Conservation (phyloP, 2,329 filamentous ascomycete species). For the Xylariomycetidae sp. region DNA sequence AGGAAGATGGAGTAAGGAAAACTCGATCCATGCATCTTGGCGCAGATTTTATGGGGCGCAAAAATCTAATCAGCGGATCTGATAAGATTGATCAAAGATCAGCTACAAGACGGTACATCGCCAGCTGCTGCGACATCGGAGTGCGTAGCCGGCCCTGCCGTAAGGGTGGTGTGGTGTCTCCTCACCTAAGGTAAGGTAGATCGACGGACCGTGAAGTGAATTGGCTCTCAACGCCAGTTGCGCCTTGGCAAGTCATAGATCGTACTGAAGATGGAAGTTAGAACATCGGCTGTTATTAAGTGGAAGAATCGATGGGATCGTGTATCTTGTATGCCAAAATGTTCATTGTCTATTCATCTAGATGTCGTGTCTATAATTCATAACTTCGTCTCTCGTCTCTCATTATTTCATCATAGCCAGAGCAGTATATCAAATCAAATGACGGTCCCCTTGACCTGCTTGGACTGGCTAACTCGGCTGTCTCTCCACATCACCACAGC, state of each 20-base stretch:
- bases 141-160: no score
- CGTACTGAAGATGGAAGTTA: no score
- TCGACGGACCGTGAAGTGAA: no score
- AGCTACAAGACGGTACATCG: conserved; percentile 10
- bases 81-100: conserved; percentile 23
- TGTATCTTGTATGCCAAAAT: no score
- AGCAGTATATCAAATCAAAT: conserved; percentile 16
- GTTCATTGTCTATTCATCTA: no score
- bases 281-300: no score
- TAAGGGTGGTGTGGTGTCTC: no score
- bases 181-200: conserved; percentile 5
- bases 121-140: conserved; percentile 20
- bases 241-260: no score
- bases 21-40: background rate
- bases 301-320: no score
- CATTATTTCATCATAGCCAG: no score
- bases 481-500: conserved; percentile 28
- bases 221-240: no score
- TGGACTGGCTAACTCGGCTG: conserved; percentile 23
- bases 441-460: conserved; percentile 29
- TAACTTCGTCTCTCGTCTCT: conserved; percentile 1
- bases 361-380: no score
- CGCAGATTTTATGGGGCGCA: conserved; percentile 16
- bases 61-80: conserved; percentile 27
- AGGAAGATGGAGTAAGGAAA: background rate